Percentiles rank a stretch among this genome's conserved stretches.
Conservation (phyloP, 305 asterid genomes). For the Euphrasia arctica region DNA sequence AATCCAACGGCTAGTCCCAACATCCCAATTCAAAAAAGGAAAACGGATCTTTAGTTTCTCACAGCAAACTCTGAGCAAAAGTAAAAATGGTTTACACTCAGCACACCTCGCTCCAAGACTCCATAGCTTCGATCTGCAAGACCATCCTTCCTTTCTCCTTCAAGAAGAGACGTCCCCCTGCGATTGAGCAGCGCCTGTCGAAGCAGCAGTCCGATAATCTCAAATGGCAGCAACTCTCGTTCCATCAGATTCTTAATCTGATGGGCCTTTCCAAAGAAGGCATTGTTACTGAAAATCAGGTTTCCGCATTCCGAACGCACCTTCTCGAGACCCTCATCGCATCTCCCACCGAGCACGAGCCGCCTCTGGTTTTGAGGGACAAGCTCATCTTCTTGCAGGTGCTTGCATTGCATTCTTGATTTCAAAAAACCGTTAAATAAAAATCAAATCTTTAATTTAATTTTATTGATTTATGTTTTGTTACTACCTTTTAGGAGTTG, state of each 20-base stretch:
- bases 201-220: constrained; percentile 87
- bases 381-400: constrained; percentile 96
- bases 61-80: neutral
- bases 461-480: neutral
- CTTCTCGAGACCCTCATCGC: constrained; percentile 68
- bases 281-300: constrained; percentile 64
- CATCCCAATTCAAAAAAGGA: neutral
- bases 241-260: constrained; percentile 81
- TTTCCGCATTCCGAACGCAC: constrained; percentile 68
- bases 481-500: constrained; percentile 44
- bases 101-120: constrained; percentile 78
- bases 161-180: constrained; percentile 80
- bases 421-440: too few species aligned
- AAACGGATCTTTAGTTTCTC: neutral
- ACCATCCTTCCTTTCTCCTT: constrained; percentile 80
- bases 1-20: neutral
- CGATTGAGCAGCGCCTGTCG: constrained; percentile 77
- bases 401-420: neutral
- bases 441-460: neutral
- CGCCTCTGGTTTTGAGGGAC: constrained; percentile 64
- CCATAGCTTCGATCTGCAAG: constrained; percentile 86
- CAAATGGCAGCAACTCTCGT: constrained; percentile 96
- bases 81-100: neutral
- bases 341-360: constrained; percentile 69
- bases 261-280: constrained; percentile 88